Evolutionary conservation across 2,329 filamentous ascomycete species (phyloP).

Genomic region (Fusarium ambrosium): DNA sequence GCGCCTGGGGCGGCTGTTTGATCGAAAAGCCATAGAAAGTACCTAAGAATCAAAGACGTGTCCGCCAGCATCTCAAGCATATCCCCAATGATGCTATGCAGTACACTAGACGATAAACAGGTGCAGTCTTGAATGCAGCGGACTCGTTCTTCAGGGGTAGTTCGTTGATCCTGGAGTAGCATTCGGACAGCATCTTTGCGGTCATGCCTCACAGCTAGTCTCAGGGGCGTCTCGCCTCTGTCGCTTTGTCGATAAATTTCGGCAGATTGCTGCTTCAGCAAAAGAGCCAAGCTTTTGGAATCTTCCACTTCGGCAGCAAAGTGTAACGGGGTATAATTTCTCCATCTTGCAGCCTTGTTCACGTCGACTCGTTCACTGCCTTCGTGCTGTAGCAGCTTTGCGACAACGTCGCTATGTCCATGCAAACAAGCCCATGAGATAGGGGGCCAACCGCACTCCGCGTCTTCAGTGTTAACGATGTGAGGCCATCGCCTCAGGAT

Average conservation of each 20-base stretch:
- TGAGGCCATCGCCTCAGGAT: background rate
- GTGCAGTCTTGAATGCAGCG: background rate
- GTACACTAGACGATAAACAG: no score
- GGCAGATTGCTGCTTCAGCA: background rate
- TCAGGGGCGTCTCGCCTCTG: rapidly evolving
- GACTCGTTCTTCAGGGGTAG: background rate
- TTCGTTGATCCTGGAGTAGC: background rate
- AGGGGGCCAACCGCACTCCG: rapidly evolving
- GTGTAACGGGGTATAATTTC: background rate
- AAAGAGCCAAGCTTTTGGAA: background rate
- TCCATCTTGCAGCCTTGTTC: rapidly evolving
- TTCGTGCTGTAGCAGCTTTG: background rate
- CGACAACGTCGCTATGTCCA: background rate
- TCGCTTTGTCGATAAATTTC: rapidly evolving
- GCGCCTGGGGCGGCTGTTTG: rapidly evolving
- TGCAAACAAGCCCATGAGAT: rapidly evolving
- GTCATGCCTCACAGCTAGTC: rapidly evolving
- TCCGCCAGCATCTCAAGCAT: background rate
- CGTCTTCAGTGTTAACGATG: background rate
- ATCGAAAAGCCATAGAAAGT: background rate
- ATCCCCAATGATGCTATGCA: background rate
- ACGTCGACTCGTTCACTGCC: background rate
- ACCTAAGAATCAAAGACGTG: background rate
- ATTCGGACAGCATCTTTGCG: background rate
- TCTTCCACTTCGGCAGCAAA: rapidly evolving